Conservation (phyloP, 495 filamentous ascomycete genomes). For the Collariella sp. region DNA sequence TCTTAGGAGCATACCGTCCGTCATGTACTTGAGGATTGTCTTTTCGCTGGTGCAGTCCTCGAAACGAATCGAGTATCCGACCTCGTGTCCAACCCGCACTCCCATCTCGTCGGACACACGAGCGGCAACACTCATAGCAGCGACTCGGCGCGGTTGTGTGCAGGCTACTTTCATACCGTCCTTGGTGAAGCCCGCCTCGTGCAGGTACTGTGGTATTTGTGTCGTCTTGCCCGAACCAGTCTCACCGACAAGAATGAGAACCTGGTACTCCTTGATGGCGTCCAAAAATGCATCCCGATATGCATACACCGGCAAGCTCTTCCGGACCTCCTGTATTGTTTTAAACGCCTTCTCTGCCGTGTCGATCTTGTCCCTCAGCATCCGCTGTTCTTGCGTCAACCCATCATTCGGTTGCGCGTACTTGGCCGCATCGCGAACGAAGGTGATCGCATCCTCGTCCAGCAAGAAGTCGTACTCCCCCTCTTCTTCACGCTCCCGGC, state of each 20-base stretch:
- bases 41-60: conserved; percentile 91
- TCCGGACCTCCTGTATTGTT: conserved; percentile 84
- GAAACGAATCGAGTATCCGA: conserved; percentile 93
- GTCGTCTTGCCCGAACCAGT: conserved; percentile 88
- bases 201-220: conserved; percentile 79
- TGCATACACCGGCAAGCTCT: conserved; percentile 81
- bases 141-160: conserved; percentile 89
- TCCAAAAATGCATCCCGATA: conserved; percentile 67
- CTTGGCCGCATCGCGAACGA: conserved; percentile 68
- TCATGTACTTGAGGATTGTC: conserved; percentile 95
- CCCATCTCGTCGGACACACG: conserved; percentile 95
- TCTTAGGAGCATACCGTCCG: conserved; percentile 90
- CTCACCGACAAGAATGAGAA: conserved; percentile 79
- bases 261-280: conserved; percentile 64
- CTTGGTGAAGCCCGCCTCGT: conserved; percentile 84
- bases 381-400: conserved; percentile 68
- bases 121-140: conserved; percentile 90
- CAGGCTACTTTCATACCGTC: conserved; percentile 63
- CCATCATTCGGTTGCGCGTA: conserved; percentile 42
- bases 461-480: conserved; percentile 93
- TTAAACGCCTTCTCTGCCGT: conserved; percentile 77
- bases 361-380: conserved; percentile 69
- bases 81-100: conserved; percentile 81
- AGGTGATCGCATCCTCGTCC: conserved; percentile 83
- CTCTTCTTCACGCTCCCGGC: conserved; percentile 64